phyloP scores from a whole-genome alignment of 2,329 filamentous ascomycete species.

The Fusarium cicatricum region DNA sequence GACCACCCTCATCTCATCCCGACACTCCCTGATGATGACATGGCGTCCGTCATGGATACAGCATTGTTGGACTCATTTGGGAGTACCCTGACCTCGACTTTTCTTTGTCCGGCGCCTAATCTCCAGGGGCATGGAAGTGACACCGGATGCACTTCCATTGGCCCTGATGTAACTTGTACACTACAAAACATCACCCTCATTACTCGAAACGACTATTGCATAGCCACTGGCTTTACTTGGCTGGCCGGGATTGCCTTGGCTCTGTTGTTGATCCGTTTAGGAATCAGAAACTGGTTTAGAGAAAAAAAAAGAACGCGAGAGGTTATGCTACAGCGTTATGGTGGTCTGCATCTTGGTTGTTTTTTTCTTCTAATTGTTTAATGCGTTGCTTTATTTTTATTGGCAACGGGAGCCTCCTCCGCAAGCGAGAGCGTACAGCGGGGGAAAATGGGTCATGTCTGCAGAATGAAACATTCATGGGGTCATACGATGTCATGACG shows the following conservation, averaged over 20 bases:
- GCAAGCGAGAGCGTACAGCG: neutral
- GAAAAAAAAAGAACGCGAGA: constrained; percentile 21
- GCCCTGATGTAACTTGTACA: constrained; percentile 29
- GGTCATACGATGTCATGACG: constrained; percentile 28
- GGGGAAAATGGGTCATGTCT: neutral
- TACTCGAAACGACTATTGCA: constrained; percentile 8
- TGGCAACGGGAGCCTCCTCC: neutral
- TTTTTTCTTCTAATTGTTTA: neutral
- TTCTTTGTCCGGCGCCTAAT: constrained; percentile 26
- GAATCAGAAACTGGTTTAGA: constrained; percentile 23
- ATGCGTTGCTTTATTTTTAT: neutral
- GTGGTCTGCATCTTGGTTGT: neutral
- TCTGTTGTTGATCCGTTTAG: neutral
- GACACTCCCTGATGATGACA: constrained; percentile 39
- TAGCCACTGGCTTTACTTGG: constrained; percentile 19
- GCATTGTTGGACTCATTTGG: constrained; percentile 11
- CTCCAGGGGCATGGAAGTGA: constrained; percentile 26
- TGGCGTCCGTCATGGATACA: constrained; percentile 32
- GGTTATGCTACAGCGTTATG: constrained; percentile 4
- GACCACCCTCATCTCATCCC: constrained; percentile 9
- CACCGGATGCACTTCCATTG: constrained; percentile 19
- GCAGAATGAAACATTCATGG: constrained; percentile 6
- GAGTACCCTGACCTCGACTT: constrained; percentile 20
- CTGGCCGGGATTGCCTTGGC: constrained; percentile 24
- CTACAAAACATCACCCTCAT: constrained; percentile 2